Percentiles rank a stretch among this genome's conserved stretches.
phyloP scores from a whole-genome alignment of 2,329 filamentous ascomycete species.

The Xylariaceae sp. region DNA sequence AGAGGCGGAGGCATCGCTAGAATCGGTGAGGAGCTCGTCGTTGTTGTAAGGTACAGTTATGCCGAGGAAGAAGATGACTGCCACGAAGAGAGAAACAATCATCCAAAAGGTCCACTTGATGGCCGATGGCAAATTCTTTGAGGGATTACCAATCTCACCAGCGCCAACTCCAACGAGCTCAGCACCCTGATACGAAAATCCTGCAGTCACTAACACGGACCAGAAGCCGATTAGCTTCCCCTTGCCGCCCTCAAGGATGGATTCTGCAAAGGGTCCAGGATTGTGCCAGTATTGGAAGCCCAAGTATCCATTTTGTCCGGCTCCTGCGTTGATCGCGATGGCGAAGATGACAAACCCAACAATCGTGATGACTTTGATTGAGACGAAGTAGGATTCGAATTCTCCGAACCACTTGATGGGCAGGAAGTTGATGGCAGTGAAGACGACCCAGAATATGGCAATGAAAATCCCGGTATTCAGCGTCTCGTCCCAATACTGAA shows the following conservation, averaged over 20 bases:
- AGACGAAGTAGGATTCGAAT: constrained; percentile 75
- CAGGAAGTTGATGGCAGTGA: constrained; percentile 67
- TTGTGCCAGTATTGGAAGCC: constrained; percentile 70
- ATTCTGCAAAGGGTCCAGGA: constrained; percentile 66
- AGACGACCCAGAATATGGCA: constrained; percentile 68
- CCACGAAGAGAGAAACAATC: constrained; percentile 67
- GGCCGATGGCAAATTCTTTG: not conserved
- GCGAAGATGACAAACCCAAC: constrained; percentile 65
- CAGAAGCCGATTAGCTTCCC: constrained; percentile 43
- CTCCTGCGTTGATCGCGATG: constrained; percentile 72
- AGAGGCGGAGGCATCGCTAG: constrained; percentile 60
- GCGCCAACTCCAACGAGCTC: not conserved
- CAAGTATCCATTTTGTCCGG: constrained; percentile 70
- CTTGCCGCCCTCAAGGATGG: constrained; percentile 48
- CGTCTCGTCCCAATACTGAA: constrained; percentile 67
- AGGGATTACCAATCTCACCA: not conserved
- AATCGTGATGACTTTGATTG: constrained; percentile 74
- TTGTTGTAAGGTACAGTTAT: constrained; percentile 66
- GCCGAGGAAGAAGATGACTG: constrained; percentile 67
- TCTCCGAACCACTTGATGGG: constrained; percentile 73
- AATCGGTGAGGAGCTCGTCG: constrained; percentile 47
- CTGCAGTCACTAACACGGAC: not conserved
- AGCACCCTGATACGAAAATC: not conserved
- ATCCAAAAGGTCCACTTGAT: constrained; percentile 55
- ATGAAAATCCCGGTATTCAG: constrained; percentile 72